phyloP scores from a whole-genome alignment of 2,329 filamentous ascomycete genomes.

The Zymoseptoria tritici region DNA sequence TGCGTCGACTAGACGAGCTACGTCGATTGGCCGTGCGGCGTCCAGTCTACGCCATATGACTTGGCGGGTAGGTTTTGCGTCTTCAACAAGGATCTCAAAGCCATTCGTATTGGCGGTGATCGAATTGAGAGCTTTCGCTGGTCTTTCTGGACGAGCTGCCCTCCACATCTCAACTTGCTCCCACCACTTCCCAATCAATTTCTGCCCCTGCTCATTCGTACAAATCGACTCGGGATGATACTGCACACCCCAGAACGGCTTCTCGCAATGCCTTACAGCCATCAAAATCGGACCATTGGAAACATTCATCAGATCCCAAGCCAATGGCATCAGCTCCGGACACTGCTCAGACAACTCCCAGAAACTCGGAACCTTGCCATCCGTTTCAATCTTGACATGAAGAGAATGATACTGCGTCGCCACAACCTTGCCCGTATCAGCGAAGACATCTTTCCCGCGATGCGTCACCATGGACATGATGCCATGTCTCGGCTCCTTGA shows the following conservation, averaged over 20 bases:
- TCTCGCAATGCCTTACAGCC: slow-evolving; percentile 59
- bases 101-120: background rate
- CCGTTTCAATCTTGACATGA: slow-evolving; percentile 38
- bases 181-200: slow-evolving; percentile 72
- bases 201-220: slow-evolving; percentile 59
- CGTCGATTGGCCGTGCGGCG: slow-evolving; percentile 14
- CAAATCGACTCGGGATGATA: slow-evolving; percentile 89
- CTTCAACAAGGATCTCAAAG: background rate
- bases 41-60: slow-evolving; percentile 3
- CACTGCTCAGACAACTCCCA: slow-evolving; percentile 34
- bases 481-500: slow-evolving; percentile 72
- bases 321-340: slow-evolving; percentile 37
- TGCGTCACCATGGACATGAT: slow-evolving; percentile 66
- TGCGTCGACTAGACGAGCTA: slow-evolving; percentile 31
- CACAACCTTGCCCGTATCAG: slow-evolving; percentile 50
- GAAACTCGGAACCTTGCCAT: slow-evolving; percentile 24
- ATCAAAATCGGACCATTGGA: slow-evolving; percentile 60
- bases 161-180: slow-evolving; percentile 40
- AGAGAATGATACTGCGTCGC: slow-evolving; percentile 72
- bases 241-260: slow-evolving; percentile 80
- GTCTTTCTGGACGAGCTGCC: background rate
- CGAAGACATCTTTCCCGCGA: slow-evolving; percentile 56
- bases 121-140: background rate
- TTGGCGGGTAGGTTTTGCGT: background rate
- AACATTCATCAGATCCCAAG: slow-evolving; percentile 40